Evolutionary conservation across 2,329 filamentous ascomycete species (phyloP), one percentile per base, ranked within the genome.

Genomic region (Trichoderma atrobrunneum): DNA sequence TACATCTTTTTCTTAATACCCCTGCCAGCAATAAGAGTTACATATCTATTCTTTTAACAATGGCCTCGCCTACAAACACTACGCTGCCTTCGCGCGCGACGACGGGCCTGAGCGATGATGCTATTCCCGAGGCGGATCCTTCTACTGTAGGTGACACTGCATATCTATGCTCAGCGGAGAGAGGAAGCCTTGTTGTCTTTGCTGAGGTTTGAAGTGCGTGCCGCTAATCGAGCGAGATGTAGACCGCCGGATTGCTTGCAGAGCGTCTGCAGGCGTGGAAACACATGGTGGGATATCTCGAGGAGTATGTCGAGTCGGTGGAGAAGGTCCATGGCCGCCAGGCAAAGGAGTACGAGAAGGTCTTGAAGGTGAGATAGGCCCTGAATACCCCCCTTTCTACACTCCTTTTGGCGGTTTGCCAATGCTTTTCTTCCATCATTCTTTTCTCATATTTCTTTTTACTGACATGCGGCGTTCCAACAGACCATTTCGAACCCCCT

Each of bases 201-300:
- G 32, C 21, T 16, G 21, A 59, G 14, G 10, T 18, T 28, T 12
- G 8, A 30, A n/a, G 28, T 21, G 57, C 18, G 56, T 36, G 14
- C 34, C 10, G 60, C 69, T 64, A 64, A 65, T 21, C 14, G 7
- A 21, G 66, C 26, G 21, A 62, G 7, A 51, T 56, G 24, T 75
- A 93, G 91, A 93, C 92, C 26, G 90, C 91, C n/a, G 91, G 88
- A 54, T 87, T 98, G 64, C 91, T 99, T 75, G 87, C 91, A 70
- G 94, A 98, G 85, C 90, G 96, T 75, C 87, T 99, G 73, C 92
- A 93, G 78, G 96, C 96, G 61, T 99, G 94, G 94, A 98, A 98
- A 82, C 95, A 98, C 81, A 93, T 95, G 73, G 93, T 94, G 74
- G 93, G 87, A 71, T 95, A 97, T 79, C 87, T 99, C 62, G 94